phyloP scores from a whole-genome alignment of 2,329 filamentous ascomycete genomes.

The Botrytis aclada region DNA sequence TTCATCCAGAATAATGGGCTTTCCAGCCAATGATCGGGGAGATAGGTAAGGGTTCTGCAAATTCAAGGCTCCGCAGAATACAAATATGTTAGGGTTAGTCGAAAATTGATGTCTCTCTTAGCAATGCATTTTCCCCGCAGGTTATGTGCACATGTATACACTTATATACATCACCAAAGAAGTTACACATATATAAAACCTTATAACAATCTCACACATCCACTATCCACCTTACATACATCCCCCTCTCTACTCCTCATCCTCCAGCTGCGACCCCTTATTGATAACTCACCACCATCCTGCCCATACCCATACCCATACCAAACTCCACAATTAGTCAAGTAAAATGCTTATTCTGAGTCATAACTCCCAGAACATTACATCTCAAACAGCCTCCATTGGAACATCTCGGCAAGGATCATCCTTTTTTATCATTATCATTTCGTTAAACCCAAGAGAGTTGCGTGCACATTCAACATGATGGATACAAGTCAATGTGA shows the following conservation, averaged over 20 bases:
- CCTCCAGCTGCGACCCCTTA: neutral
- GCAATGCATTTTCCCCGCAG: accelerated
- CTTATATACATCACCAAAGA: neutral
- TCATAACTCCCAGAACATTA: neutral
- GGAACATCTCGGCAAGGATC: neutral
- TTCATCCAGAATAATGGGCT: neutral
- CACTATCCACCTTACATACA: neutral
- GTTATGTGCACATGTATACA: neutral
- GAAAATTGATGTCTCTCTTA: neutral
- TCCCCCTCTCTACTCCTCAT: neutral
- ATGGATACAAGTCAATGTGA: neutral
- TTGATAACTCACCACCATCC: neutral
- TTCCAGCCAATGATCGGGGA: neutral
- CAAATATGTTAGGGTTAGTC: neutral
- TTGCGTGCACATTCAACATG: neutral
- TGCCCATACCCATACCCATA: neutral
- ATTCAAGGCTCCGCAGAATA: neutral
- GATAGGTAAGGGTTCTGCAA: neutral
- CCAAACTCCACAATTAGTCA: neutral
- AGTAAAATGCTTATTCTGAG: neutral
- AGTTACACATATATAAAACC: neutral
- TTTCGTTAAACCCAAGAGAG: neutral
- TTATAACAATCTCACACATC: neutral
- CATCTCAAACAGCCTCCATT: neutral
- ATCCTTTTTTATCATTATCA: neutral